These are phyloP conservation scores for Backusella luteola DNA, from an alignment of 192 early-diverging fungal species.

Conservation along the genomic window DNA sequence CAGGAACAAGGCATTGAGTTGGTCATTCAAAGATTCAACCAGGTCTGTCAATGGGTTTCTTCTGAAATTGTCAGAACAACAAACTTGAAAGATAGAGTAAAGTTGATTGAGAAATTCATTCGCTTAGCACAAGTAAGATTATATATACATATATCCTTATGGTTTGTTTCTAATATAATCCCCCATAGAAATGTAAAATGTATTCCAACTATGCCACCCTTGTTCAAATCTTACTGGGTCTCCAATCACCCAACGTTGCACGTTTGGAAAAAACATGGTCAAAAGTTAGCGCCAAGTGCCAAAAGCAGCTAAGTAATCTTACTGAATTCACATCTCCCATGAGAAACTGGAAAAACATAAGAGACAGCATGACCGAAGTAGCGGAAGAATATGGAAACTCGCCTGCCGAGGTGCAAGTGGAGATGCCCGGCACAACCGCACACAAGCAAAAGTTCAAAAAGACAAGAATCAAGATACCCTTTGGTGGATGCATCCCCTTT, in stretches of 20 bases:
- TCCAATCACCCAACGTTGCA: slow-evolving; percentile 54
- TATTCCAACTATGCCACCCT: slow-evolving; percentile 63
- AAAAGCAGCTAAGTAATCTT: slow-evolving; percentile 46
- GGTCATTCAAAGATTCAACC: slow-evolving; percentile 39
- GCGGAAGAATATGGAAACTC: slow-evolving; percentile 54
- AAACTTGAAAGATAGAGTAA: slow-evolving; percentile 44
- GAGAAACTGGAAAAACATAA: slow-evolving; percentile 57
- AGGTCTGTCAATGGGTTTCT: slow-evolving; percentile 56
- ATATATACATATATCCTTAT: background rate
- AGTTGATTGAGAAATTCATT: slow-evolving; percentile 63
- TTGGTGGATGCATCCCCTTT: slow-evolving; percentile 60
- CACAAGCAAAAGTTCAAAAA: slow-evolving; percentile 22
- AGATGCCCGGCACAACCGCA: slow-evolving; percentile 23
- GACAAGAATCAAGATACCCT: slow-evolving; percentile 36
- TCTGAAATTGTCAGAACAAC: slow-evolving; percentile 50
- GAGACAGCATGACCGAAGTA: slow-evolving; percentile 54
- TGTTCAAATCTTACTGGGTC: slow-evolving; percentile 59
- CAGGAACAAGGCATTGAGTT: slow-evolving; percentile 31
- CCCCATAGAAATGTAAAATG: slow-evolving; percentile 50
- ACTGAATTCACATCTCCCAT: slow-evolving; percentile 52
- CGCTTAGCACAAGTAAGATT: slow-evolving; percentile 52
- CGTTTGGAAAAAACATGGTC: slow-evolving; percentile 57
- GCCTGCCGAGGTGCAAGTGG: slow-evolving; percentile 34
- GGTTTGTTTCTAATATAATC: background rate
- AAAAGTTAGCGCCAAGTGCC: slow-evolving; percentile 38